phyloP scores from a whole-genome alignment of 164 flowering plant species.

The Vitis amurensis region DNA sequence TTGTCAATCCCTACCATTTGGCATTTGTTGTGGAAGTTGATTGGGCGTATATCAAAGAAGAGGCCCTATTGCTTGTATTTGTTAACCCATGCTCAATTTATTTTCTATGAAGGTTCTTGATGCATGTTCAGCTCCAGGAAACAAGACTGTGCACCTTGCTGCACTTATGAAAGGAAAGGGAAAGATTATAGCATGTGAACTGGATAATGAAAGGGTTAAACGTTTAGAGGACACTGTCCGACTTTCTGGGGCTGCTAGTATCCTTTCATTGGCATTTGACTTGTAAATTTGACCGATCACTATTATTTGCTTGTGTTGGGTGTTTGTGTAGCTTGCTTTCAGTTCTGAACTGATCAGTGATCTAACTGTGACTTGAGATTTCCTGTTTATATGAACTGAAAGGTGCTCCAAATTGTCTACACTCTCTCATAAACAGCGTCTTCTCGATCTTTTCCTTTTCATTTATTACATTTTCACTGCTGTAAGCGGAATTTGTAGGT shows the following conservation, averaged over 20 bases:
- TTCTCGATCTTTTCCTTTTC: background rate
- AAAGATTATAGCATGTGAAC: constrained; percentile 82
- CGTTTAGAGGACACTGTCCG: constrained; percentile 59
- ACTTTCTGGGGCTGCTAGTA: constrained; percentile 87
- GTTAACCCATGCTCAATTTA: background rate
- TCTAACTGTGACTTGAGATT: background rate
- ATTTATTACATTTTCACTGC: background rate
- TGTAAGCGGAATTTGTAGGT: background rate
- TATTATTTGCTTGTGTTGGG: background rate
- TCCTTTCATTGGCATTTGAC: constrained; percentile 43
- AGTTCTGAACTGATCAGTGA: background rate
- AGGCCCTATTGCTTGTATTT: background rate
- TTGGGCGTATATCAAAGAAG: too few relatives aligned
- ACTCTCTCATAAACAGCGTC: background rate
- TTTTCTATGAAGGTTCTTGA: constrained; percentile 79
- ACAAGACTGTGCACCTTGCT: constrained; percentile 87
- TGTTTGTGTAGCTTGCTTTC: background rate
- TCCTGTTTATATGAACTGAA: background rate
- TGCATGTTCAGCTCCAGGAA: constrained; percentile 95
- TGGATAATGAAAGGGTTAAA: constrained; percentile 57
- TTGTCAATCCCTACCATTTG: too few relatives aligned
- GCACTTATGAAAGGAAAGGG: constrained; percentile 84
- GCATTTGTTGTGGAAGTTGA: too few relatives aligned
- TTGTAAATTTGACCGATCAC: background rate
- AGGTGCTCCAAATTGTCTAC: background rate